Evolutionary conservation across 192 early-diverging fungal genomes (phyloP).

Genomic region (Dispira simplex): DNA sequence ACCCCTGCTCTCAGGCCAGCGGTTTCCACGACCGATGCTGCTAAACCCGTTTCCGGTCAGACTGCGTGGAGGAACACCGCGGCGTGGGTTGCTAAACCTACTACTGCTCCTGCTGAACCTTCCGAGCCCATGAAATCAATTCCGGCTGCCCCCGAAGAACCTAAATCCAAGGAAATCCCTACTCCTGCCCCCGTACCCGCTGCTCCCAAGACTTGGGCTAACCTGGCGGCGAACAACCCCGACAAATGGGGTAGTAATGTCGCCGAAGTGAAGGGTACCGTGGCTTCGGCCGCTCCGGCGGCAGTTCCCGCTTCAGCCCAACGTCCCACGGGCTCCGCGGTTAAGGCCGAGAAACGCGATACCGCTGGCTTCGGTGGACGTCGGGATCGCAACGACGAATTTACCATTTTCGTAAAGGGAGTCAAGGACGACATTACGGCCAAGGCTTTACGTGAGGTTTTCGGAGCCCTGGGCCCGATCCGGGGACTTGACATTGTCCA

Average conservation of each 20-base stretch:
- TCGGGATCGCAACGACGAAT: constrained; percentile 26
- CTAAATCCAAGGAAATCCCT: constrained; percentile 15
- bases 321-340: constrained; percentile 14
- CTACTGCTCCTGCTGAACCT: no score
- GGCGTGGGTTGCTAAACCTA: no score
- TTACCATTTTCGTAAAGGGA: constrained; percentile 46
- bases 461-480: constrained; percentile 40
- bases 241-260: constrained; percentile 38
- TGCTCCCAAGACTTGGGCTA: constrained; percentile 63
- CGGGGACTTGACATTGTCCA: constrained; percentile 35
- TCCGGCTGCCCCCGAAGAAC: constrained; percentile 10
- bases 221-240: constrained; percentile 40
- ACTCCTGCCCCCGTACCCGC: constrained; percentile 21
- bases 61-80: no score
- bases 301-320: constrained; percentile 11
- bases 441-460: constrained; percentile 33
- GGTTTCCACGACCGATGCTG: no score
- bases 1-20: no score
- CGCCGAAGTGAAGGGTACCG: constrained; percentile 32
- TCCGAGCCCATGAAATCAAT: constrained; percentile 5
- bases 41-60: no score
- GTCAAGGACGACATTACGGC: constrained; percentile 32
- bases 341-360: constrained; percentile 18
- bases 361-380: constrained; percentile 22
- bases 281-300: constrained; percentile 21